phyloP scores from a whole-genome alignment of 2,329 filamentous ascomycete species.

The Fusarium sp. region DNA sequence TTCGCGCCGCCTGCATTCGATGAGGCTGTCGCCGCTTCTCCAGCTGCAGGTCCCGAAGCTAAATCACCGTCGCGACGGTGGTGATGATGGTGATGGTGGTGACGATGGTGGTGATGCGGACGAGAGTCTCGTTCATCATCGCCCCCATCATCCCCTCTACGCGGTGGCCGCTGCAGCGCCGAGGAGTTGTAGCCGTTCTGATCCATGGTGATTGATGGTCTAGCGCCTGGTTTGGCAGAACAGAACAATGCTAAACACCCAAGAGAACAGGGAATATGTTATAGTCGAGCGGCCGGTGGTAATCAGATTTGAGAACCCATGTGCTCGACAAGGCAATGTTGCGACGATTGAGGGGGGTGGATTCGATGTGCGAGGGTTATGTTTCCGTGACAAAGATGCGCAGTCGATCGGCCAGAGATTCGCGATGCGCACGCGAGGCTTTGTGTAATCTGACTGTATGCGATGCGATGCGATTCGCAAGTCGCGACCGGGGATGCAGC shows the following conservation, averaged over 20 bases:
- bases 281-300: slow-evolving; percentile 36
- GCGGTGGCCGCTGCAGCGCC: slow-evolving; percentile 58
- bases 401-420: slow-evolving; percentile 36
- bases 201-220: slow-evolving; percentile 54
- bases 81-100: slow-evolving; percentile 51
- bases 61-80: slow-evolving; percentile 57
- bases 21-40: slow-evolving; percentile 37
- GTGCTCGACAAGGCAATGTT: slow-evolving; percentile 39
- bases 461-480: slow-evolving; percentile 38
- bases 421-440: slow-evolving; percentile 46
- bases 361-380: slow-evolving; percentile 29
- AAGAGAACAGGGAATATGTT: slow-evolving; percentile 30
- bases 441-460: slow-evolving; percentile 14
- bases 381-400: slow-evolving; percentile 25
- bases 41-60: slow-evolving; percentile 26
- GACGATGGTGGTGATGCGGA: slow-evolving; percentile 50
- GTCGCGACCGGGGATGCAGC: slow-evolving; percentile 39
- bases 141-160: slow-evolving; percentile 54
- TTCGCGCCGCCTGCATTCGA: slow-evolving; percentile 43
- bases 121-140: slow-evolving; percentile 51
- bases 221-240: slow-evolving; percentile 28
- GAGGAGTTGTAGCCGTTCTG: slow-evolving; percentile 60
- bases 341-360: slow-evolving; percentile 32
- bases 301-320: slow-evolving; percentile 43
- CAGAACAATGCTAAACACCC: slow-evolving; percentile 26